phyloP scores from a whole-genome alignment of 768 basidiomycete species.

The Trametes maxima region DNA sequence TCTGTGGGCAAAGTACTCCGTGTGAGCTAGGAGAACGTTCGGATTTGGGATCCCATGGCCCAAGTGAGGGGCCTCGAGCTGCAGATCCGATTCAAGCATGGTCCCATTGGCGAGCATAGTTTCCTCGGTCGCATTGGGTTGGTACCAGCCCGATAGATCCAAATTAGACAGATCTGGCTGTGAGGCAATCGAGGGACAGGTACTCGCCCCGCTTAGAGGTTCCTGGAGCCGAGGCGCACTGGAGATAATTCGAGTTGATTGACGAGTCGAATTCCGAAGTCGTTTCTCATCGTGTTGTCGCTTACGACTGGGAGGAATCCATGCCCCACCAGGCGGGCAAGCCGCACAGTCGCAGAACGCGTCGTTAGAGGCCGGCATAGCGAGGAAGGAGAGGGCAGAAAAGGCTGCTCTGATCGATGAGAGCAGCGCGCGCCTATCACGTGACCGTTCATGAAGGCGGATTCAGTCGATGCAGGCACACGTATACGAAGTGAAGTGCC shows the following conservation, averaged over 20 bases:
- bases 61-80: neutral
- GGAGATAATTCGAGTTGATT: neutral
- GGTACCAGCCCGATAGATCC: neutral
- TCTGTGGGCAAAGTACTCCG: neutral
- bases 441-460: neutral
- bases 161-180: neutral
- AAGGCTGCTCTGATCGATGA: neutral
- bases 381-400: too few species aligned
- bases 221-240: neutral
- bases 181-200: neutral
- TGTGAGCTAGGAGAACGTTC: neutral
- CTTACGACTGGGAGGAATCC: neutral
- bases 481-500: too few species aligned
- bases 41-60: neutral
- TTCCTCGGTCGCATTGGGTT: neutral
- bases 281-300: neutral
- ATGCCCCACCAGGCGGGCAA: neutral
- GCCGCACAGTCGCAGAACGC: neutral
- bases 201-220: neutral
- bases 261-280: neutral
- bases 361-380: neutral
- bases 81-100: neutral
- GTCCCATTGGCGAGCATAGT: neutral
- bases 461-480: too few species aligned
- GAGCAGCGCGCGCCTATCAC: neutral